These are phyloP conservation scores for Phytophthora vignae DNA, from an alignment of 352 stramenopile genomes.

Conservation along the genomic window DNA sequence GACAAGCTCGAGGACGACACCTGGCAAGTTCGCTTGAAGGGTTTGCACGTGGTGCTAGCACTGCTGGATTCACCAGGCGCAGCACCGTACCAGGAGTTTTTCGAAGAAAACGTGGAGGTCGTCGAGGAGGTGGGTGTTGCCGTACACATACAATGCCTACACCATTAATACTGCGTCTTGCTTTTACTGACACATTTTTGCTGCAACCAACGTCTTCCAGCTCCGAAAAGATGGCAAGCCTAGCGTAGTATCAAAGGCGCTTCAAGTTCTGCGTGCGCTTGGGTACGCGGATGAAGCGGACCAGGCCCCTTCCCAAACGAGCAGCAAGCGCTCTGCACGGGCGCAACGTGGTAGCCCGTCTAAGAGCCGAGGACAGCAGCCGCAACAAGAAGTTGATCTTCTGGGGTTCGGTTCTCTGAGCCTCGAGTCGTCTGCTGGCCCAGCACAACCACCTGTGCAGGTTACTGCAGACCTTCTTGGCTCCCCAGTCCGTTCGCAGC, in stretches of 20 bases:
- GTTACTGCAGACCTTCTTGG: conserved; percentile 32
- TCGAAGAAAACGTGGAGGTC: conserved; percentile 86
- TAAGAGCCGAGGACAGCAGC: conserved; percentile 23
- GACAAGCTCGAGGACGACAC: conserved; percentile 88
- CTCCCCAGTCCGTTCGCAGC: conserved; percentile 32
- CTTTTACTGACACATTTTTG: background rate
- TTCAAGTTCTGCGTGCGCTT: conserved; percentile 74
- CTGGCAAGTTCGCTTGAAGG: conserved; percentile 87
- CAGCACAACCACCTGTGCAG: conserved; percentile 16
- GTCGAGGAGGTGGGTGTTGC: conserved; percentile 65
- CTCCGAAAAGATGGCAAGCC: conserved; percentile 80
- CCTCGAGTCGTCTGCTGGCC: conserved; percentile 46
- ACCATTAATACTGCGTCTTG: background rate
- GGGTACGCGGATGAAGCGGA: conserved; percentile 65
- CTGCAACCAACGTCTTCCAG: conserved; percentile 23
- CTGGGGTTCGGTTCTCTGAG: conserved; percentile 72
- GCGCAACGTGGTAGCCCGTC: conserved; percentile 27
- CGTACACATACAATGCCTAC: background rate
- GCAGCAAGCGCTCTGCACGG: conserved; percentile 19
- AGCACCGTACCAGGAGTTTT: conserved; percentile 77
- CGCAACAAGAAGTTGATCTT: conserved; percentile 78
- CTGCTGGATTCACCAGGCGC: conserved; percentile 76
- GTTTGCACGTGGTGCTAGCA: conserved; percentile 80
- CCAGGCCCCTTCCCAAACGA: conserved; percentile 16
- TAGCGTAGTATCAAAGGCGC: conserved; percentile 77